phyloP scores from a whole-genome alignment of 2,329 filamentous ascomycete species.

The Simplicillium sp. region DNA sequence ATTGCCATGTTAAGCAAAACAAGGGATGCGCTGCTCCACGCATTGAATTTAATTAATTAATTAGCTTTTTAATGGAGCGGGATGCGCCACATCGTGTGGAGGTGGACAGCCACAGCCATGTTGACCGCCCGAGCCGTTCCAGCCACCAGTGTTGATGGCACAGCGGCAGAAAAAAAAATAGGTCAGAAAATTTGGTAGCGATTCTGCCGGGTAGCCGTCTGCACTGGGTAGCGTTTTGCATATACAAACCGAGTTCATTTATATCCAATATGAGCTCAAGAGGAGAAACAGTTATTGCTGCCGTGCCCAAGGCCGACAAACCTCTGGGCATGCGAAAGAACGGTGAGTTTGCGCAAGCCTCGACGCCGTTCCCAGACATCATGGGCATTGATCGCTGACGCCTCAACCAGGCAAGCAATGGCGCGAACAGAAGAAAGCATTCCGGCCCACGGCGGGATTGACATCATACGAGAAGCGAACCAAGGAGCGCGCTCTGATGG shows the following conservation, averaged over 20 bases:
- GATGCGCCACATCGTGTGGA: no score
- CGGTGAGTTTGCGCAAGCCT: neutral
- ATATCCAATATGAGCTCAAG: neutral
- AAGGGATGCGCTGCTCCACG: no score
- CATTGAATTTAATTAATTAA: no score
- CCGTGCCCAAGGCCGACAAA: slow-evolving; percentile 1
- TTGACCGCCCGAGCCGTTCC: no score
- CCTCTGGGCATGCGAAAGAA: slow-evolving; percentile 7
- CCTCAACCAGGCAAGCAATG: slow-evolving; percentile 80
- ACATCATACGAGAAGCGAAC: slow-evolving; percentile 70
- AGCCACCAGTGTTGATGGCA: no score
- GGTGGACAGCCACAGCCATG: no score
- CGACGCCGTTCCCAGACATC: neutral
- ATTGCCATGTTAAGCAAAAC: no score
- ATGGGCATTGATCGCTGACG: neutral
- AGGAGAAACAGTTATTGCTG: neutral
- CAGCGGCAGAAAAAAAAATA: no score
- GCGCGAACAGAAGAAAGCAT: slow-evolving; percentile 75
- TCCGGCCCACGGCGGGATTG: slow-evolving; percentile 71
- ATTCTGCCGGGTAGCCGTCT: neutral
- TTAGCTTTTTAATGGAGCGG: no score
- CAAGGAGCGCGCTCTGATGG: slow-evolving; percentile 58
- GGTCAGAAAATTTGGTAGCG: no score
- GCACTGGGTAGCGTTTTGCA: neutral
- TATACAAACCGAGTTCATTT: neutral